Conservation (phyloP, 371 early-diverging fungal species). For the Mucor mucedo region DNA sequence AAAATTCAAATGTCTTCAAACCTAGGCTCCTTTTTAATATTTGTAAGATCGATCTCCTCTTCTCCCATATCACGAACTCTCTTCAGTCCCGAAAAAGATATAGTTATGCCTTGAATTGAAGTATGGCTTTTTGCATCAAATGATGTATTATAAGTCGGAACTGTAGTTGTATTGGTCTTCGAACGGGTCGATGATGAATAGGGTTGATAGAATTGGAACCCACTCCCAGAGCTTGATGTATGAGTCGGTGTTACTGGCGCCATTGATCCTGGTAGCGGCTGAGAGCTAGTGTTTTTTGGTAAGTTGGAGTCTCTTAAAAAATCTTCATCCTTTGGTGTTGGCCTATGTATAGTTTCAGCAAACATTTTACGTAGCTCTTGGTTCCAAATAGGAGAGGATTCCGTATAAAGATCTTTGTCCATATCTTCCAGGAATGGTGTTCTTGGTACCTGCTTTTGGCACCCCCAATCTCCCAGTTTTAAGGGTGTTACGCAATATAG, state of each 20-base stretch:
- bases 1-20: no score
- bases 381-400: background rate
- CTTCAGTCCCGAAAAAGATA: background rate
- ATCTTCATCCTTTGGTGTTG: background rate
- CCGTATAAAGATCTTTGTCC: background rate
- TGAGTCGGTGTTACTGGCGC: background rate
- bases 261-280: background rate
- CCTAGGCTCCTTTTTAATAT: no score
- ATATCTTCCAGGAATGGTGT: background rate
- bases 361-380: background rate
- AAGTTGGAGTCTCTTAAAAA: background rate
- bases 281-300: background rate
- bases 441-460: background rate
- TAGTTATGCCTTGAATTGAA: background rate
- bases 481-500: conserved; percentile 20
- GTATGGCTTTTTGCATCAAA: no score
- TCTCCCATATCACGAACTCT: background rate
- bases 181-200: background rate
- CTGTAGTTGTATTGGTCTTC: background rate
- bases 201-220: background rate
- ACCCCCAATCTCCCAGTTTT: background rate
- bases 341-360: background rate
- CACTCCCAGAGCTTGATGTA: background rate
- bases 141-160: conserved; percentile 1
- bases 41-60: no score